phyloP scores from a whole-genome alignment of 768 basidiomycete genomes.

The Cystobasidium tubakii region DNA sequence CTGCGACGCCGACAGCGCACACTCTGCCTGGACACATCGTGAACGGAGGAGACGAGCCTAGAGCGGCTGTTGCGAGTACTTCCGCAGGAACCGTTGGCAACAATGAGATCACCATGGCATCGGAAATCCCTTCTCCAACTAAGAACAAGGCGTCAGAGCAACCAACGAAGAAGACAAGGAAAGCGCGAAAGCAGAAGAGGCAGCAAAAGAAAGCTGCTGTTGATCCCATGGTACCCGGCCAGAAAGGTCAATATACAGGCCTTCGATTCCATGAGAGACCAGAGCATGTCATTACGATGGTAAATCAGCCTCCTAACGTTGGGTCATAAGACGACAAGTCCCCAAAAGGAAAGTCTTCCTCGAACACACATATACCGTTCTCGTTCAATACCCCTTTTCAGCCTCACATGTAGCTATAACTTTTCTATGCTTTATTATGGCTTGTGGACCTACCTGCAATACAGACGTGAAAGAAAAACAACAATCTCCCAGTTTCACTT shows the following conservation, averaged over 20 bases:
- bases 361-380: no score
- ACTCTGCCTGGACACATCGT: not conserved
- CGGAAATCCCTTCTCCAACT: not conserved
- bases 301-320: not conserved
- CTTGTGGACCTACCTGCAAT: no score
- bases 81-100: not conserved
- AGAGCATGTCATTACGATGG: not conserved
- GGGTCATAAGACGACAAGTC: no score
- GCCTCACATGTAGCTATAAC: not conserved
- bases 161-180: not conserved
- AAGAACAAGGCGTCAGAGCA: not conserved
- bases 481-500: not conserved
- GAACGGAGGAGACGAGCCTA: not conserved
- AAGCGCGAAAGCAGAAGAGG: not conserved
- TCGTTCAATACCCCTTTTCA: not conserved
- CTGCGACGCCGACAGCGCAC: not conserved
- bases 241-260: not conserved
- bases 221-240: slow-evolving; percentile 20
- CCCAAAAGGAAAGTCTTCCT: no score
- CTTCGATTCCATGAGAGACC: slow-evolving; percentile 3
- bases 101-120: not conserved
- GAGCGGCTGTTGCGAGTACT: not conserved
- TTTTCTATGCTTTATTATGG: no score
- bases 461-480: no score
- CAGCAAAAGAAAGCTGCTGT: not conserved